Base-by-base conservation (phyloP, 805 yeast species). In the Blastobotrys terrestris region DNA sequence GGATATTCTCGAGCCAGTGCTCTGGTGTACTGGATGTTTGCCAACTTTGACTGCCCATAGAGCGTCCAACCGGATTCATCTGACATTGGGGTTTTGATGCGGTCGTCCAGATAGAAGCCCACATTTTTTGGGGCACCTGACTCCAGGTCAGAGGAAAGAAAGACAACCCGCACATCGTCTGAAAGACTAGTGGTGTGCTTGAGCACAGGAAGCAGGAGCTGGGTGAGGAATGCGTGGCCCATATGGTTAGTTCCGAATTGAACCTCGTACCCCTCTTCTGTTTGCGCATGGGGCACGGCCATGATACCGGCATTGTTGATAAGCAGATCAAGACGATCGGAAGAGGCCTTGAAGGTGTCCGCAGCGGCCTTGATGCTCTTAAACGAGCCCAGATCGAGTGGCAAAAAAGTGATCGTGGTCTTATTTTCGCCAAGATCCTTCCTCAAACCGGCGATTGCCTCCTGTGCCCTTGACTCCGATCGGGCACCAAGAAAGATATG, bases 271-370 rank as follows among this genome's bases (percentile, higher is more conserved):
- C 80, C 81, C 60, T 85, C 89, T 39, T 72, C 75, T 0, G 96
- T 85, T 31, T 73, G 58, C 18, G 77, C 72, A 64, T 72, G 81
- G 0, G 95, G 92, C n/a, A 83, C 72, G 14, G 85, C 90, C 81
- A 85, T 83, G 3, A 84, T 80, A 1, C 95, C 94, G 1, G 95
- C 91, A 66, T 87, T 88, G 60, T 86, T 80, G 45, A 88, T 75
- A 35, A 88, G 72, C 19, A 87, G 67, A 64, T 87, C 82, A 31
- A 88, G 64, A 16, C 70, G 56, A 22, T 50, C 31, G 26, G 51
- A 53, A 31, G 44, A 52, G 8, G 26, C 43, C 35, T 39, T 44
- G 45, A 58, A 56, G 31, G 50, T 55, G 6, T 52, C 39, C 3
- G 60, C 61, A 2, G 60, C 61, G 5, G 7, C 19, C 19, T 49